These are phyloP conservation scores for Arthrinium phaeospermum DNA, from an alignment of 2,329 filamentous ascomycete species.

Conservation along the genomic window DNA sequence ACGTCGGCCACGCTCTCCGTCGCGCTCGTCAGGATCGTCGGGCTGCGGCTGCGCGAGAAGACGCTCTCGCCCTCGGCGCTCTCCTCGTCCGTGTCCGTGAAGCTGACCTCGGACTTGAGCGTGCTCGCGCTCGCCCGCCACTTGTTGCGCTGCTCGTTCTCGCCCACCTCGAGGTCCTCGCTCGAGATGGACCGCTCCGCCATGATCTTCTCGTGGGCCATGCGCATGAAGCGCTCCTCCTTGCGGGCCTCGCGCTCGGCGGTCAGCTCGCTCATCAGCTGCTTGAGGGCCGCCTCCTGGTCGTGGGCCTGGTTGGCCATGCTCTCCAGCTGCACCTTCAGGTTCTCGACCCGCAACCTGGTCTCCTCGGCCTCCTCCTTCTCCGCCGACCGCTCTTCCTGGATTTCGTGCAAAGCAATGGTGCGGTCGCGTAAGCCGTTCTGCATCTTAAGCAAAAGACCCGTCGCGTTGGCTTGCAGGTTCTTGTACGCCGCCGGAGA, in stretches of 20 bases:
- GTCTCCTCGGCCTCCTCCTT: slow-evolving; percentile 63
- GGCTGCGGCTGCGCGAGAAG: slow-evolving; percentile 66
- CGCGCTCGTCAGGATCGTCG: slow-evolving; percentile 51
- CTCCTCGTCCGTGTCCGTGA: slow-evolving; percentile 58
- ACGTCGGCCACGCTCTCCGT: slow-evolving; percentile 31
- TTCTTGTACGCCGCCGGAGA: slow-evolving; percentile 67
- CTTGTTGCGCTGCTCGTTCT: slow-evolving; percentile 53
- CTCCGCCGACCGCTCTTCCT: slow-evolving; percentile 58
- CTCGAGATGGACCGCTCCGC: slow-evolving; percentile 50
- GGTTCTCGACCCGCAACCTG: slow-evolving; percentile 55
- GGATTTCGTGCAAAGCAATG: slow-evolving; percentile 54
- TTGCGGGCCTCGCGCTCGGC: slow-evolving; percentile 55
- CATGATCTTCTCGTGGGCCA: slow-evolving; percentile 38
- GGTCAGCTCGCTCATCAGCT: slow-evolving; percentile 56
- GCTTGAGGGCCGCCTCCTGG: slow-evolving; percentile 57
- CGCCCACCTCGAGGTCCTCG: slow-evolving; percentile 61
- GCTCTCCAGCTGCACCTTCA: slow-evolving; percentile 65
- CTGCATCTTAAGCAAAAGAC: slow-evolving; percentile 62
- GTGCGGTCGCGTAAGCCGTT: slow-evolving; percentile 62
- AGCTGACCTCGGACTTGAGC: slow-evolving; percentile 47
- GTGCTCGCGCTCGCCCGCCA: slow-evolving; percentile 53
- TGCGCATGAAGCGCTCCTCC: slow-evolving; percentile 40
- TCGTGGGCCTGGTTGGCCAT: slow-evolving; percentile 60
- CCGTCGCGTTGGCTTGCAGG: slow-evolving; percentile 62
- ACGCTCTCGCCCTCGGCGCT: slow-evolving; percentile 57